Conservation (phyloP, 768 basidiomycete species). For the Pulveroboletus ravenelii region DNA sequence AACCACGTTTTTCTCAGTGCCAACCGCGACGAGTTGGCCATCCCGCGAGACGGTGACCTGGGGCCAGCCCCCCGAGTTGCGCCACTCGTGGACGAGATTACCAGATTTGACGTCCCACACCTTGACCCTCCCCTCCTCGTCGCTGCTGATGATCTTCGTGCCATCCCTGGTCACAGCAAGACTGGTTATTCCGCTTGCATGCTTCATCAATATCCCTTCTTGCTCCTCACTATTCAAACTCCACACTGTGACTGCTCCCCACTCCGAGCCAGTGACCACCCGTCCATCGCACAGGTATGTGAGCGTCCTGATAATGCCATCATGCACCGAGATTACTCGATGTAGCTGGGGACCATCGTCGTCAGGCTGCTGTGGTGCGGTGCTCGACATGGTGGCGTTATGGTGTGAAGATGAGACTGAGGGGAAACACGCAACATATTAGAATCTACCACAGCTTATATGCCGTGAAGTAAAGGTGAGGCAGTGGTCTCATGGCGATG, state of each 20-base stretch:
- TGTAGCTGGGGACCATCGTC: not conserved
- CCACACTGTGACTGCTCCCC: not conserved
- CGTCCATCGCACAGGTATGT: slow-evolving; percentile 1
- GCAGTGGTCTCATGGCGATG: not conserved
- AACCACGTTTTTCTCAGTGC: fast-evolving
- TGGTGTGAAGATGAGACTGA: not conserved
- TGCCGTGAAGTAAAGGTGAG: not conserved
- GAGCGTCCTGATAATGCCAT: not conserved
- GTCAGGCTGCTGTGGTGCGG: not conserved
- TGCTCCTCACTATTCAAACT: not conserved
- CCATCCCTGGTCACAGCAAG: not conserved
- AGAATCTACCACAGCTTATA: no score
- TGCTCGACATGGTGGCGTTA: not conserved
- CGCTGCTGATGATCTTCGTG: not conserved
- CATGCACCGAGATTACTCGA: not conserved
- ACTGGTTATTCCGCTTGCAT: not conserved
- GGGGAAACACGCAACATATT: not conserved
- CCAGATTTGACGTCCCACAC: not conserved
- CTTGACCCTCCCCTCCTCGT: no score
- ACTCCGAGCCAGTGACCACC: not conserved
- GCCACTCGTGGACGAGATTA: slow-evolving; percentile 1
- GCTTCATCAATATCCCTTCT: not conserved
- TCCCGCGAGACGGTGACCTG: not conserved
- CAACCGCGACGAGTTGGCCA: slow-evolving; percentile 1
- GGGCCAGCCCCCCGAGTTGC: not conserved